These are phyloP conservation scores for Oenanthe sinensis DNA, from an alignment of 129 eudicot genomes.

Conservation along the genomic window DNA sequence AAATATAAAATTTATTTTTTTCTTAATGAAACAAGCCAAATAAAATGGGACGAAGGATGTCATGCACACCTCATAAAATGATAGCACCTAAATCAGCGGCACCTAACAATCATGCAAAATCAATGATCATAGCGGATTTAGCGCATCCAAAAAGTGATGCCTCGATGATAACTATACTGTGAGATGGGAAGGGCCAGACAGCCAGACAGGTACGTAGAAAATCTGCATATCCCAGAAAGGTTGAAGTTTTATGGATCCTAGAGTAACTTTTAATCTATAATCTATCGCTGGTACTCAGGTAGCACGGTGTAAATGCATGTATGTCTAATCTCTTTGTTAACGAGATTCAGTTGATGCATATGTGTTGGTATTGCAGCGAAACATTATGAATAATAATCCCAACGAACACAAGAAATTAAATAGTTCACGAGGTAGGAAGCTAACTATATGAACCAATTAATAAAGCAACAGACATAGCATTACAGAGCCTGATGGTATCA, in stretches of 20 bases:
- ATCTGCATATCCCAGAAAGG: not conserved
- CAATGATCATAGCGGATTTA: constrained; percentile 5
- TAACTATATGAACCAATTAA: not conserved
- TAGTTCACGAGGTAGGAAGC: not conserved
- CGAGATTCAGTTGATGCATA: not conserved
- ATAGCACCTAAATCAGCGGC: constrained; percentile 7
- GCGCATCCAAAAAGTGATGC: not conserved
- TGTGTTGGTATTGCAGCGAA: not conserved
- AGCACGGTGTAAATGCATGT: too few relatives aligned
- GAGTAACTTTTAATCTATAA: too few relatives aligned
- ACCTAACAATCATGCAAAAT: not conserved
- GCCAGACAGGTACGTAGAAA: not conserved
- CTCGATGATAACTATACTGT: not conserved
- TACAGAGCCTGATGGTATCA: not conserved
- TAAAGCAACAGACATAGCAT: not conserved
- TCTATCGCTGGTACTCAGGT: not conserved
- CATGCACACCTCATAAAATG: not conserved
- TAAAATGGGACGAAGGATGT: too few relatives aligned
- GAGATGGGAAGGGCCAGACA: not conserved
- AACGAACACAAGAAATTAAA: not conserved
- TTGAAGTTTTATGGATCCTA: not conserved
- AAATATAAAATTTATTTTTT: too few relatives aligned
- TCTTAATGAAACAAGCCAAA: too few relatives aligned
- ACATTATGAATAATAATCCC: not conserved
- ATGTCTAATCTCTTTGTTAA: not conserved